Percentiles rank a stretch among this genome's conserved stretches.
These are phyloP conservation scores for Synchytrium microbalum DNA, from an alignment of 371 early-diverging fungal species.

Conservation along the genomic window DNA sequence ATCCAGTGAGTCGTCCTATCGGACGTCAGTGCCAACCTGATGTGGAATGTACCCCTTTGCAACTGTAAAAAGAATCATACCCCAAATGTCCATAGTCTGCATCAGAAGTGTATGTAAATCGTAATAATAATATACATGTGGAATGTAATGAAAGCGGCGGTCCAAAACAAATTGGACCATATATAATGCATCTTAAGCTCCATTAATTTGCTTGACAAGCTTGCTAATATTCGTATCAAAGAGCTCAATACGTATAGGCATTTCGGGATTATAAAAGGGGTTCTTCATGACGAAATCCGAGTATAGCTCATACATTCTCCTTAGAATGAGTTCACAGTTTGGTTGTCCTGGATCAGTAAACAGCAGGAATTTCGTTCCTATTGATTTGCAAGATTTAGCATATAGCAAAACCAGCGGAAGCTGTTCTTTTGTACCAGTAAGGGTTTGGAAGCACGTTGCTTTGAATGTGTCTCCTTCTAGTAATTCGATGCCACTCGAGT, in stretches of 20 bases:
- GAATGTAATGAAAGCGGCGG: too few relatives aligned
- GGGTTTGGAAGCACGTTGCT: slow-evolving; percentile 85
- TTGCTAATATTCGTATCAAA: slow-evolving; percentile 78
- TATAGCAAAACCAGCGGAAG: slow-evolving; percentile 1
- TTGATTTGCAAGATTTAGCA: not conserved
- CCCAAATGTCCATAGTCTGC: too few relatives aligned
- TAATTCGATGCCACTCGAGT: slow-evolving; percentile 78
- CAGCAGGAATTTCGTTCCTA: slow-evolving; percentile 90
- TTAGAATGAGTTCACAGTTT: slow-evolving; percentile 63
- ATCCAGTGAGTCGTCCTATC: too few relatives aligned
- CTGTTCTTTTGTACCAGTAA: slow-evolving; percentile 90
- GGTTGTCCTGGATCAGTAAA: slow-evolving; percentile 70
- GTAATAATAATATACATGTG: too few relatives aligned
- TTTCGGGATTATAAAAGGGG: slow-evolving; percentile 97
- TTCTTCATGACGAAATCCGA: slow-evolving; percentile 97
- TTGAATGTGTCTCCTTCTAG: slow-evolving; percentile 86
- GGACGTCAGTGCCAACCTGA: too few relatives aligned
- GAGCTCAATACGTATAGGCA: slow-evolving; percentile 96
- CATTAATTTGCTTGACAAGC: slow-evolving; percentile 45
- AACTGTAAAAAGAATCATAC: too few relatives aligned
- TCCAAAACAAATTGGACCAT: too few relatives aligned
- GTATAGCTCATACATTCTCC: slow-evolving; percentile 79
- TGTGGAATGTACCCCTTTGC: too few relatives aligned
- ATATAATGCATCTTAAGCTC: too few relatives aligned
- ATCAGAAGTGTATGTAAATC: too few relatives aligned